Percentiles rank a stretch among this genome's conserved stretches.
Evolutionary conservation across 2,329 filamentous ascomycete genomes (phyloP).

Genomic region (Cladorrhinum sp.): DNA sequence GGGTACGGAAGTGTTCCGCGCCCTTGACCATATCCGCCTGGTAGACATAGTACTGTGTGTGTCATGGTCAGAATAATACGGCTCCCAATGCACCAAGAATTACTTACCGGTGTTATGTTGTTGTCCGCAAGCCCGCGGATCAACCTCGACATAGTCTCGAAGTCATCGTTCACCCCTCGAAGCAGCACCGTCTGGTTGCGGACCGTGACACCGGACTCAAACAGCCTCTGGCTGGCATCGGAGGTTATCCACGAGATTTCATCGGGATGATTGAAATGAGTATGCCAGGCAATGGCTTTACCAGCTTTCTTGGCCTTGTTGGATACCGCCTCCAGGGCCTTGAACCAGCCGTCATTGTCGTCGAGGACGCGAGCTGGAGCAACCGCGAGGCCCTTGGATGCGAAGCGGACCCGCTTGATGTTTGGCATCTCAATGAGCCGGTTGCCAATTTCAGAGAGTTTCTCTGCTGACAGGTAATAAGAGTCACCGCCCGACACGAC

Average conservation of each 20-base stretch:
- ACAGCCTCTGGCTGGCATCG: constrained; percentile 49
- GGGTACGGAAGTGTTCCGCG: constrained; percentile 61
- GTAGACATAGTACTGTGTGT: constrained; percentile 62
- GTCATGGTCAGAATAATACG: constrained; percentile 10
- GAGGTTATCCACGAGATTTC: constrained; percentile 61
- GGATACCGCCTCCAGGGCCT: constrained; percentile 49
- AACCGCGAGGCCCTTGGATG: constrained; percentile 60
- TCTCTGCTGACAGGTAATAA: constrained; percentile 53
- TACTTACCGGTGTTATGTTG: constrained; percentile 53
- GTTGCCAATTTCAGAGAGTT: constrained; percentile 53
- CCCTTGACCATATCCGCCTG: constrained; percentile 61
- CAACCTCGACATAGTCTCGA: constrained; percentile 50
- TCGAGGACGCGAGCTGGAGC: constrained; percentile 55
- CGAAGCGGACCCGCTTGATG: constrained; percentile 58
- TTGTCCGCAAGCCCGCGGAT: constrained; percentile 54
- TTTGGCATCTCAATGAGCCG: constrained; percentile 55
- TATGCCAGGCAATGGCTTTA: constrained; percentile 59
- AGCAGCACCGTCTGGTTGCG: constrained; percentile 61
- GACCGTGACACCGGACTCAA: constrained; percentile 51
- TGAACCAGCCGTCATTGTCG: constrained; percentile 49
- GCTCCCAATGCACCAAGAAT: neutral
- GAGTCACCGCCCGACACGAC: constrained; percentile 63
- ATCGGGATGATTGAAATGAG: constrained; percentile 60
- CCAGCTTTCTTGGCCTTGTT: constrained; percentile 49
- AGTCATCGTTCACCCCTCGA: constrained; percentile 56